Evolutionary conservation across 345 rosid genomes (phyloP), one percentile per base, ranked within the genome.

Genomic region (Pugionium cornutum): DNA sequence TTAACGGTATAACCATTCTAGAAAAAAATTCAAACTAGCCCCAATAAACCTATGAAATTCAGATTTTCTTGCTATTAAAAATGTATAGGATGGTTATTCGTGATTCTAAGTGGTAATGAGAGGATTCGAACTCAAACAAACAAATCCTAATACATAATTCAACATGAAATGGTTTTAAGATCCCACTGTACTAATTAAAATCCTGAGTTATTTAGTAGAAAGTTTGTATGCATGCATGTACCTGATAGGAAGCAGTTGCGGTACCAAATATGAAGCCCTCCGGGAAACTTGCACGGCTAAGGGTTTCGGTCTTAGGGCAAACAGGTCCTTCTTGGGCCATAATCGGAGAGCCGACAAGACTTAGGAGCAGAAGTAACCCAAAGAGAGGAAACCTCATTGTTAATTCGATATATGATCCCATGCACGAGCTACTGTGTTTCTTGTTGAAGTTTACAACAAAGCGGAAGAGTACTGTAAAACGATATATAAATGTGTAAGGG

Each of bases 181-280:
- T 47, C 28, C 32, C 2, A 1, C 18, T 18, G 0, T 18, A 18
- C 18, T 18, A 18, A 18, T 18, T 18, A 18, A 18, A 18, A 18
- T 18, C 18, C 18, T 18, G 18, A 18, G 18, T 18, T 18, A 9
- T 4, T 47, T 39, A 1, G 26, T 8, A 26, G 42, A 8, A 9
- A 8, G 29, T 29, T 26, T 36, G 11, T 2, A 36, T 58, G 5
- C 33, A 41, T 58, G 27, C 7, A 9, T 9, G 53, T 35, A 68
- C 77, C 76, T 77, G 81, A 55, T 65, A 77, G 41, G 81, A 66
- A 31, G 78, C 70, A 5, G 78, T 66, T 43, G 81, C 70, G 6
- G 81, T 62, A 42, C 81, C 81, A 41, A 78, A 70, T 31, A 70
- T 40, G 47, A 74, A 78, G 1, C 70, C 81, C n/a, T 67, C 57